phyloP scores from a whole-genome alignment of 495 filamentous ascomycete genomes.

The Beverwykella pulmonaria region DNA sequence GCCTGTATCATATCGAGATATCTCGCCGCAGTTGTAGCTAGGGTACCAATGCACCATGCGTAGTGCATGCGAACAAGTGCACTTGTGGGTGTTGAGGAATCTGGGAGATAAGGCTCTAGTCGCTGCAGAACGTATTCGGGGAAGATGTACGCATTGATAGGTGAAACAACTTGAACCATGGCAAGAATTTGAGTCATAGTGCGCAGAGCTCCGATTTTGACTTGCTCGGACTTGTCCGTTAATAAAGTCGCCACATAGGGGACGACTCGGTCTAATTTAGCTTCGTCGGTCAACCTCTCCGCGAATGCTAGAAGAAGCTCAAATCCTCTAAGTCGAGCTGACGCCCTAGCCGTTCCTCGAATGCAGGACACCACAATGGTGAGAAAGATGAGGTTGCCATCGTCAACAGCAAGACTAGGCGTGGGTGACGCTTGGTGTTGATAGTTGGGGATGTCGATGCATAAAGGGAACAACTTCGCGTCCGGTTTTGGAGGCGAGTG shows the following conservation, averaged over 20 bases:
- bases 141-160: slow-evolving; percentile 93
- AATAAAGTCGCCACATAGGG: slow-evolving; percentile 84
- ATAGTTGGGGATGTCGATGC: slow-evolving; percentile 85
- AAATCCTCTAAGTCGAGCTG: slow-evolving; percentile 85
- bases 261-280: slow-evolving; percentile 91
- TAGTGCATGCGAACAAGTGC: slow-evolving; percentile 83
- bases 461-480: slow-evolving; percentile 65
- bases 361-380: slow-evolving; percentile 84
- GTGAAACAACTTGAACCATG: slow-evolving; percentile 83
- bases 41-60: slow-evolving; percentile 85
- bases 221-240: slow-evolving; percentile 76
- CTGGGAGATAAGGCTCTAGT: slow-evolving; percentile 69
- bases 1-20: slow-evolving; percentile 92
- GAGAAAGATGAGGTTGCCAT: slow-evolving; percentile 91
- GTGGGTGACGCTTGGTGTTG: slow-evolving; percentile 59
- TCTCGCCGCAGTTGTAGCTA: slow-evolving; percentile 83
- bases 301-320: slow-evolving; percentile 92
- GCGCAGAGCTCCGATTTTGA: slow-evolving; percentile 81
- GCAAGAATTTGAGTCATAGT: slow-evolving; percentile 85
- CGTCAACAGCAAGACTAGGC: slow-evolving; percentile 60
- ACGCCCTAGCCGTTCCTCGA: slow-evolving; percentile 82
- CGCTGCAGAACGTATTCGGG: slow-evolving; percentile 91
- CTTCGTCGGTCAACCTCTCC: slow-evolving; percentile 90
- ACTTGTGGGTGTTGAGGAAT: slow-evolving; percentile 57
- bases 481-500: slow-evolving; percentile 35